Evolutionary conservation across 495 filamentous ascomycete species (phyloP), one percentile per base, ranked within the genome.

Genomic region (Thermothielavioides terrestris): DNA sequence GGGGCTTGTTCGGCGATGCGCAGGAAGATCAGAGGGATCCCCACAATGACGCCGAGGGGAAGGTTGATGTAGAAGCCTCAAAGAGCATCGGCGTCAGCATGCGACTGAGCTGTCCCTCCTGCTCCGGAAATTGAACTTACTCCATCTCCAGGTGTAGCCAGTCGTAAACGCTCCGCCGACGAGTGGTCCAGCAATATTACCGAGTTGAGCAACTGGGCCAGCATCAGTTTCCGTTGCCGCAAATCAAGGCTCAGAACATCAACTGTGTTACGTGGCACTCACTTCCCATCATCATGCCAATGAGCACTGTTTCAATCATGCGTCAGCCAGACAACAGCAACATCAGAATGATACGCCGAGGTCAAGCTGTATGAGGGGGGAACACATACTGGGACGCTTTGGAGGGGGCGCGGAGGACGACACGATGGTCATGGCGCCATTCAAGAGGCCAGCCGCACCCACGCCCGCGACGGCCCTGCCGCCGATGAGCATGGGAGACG

Each of bases 201-300:
- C 79, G 48, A 91, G 70, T 5, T 82, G 84, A 55, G 76, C 85
- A 71, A n/a, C n/a, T n/a, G n/a, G n/a, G n/a, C n/a, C n/a, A n/a
- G n/a, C n/a, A n/a, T n/a, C n/a, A n/a, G n/a, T n/a, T n/a, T n/a
- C n/a, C n/a, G n/a, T n/a, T n/a, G n/a, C n/a, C n/a, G n/a, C n/a
- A n/a, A n/a, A n/a, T n/a, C n/a, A n/a, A n/a, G n/a, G n/a, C n/a
- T n/a, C n/a, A n/a, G n/a, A n/a, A n/a, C n/a, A n/a, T n/a, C n/a
- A n/a, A n/a, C n/a, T n/a, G n/a, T n/a, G n/a, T n/a, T n/a, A n/a
- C n/a, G n/a, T n/a, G n/a, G n/a, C n/a, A n/a, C n/a, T n/a, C n/a
- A n/a, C n/a, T n/a, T n/a, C n/a, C n/a, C n/a, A n/a, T n/a, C n/a
- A n/a, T n/a, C n/a, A 71, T 56, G 17, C 57, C 52, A 3, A 55